These are phyloP conservation scores for Penicillium sp. DNA, from an alignment of 2,329 filamentous ascomycete species.

Conservation along the genomic window DNA sequence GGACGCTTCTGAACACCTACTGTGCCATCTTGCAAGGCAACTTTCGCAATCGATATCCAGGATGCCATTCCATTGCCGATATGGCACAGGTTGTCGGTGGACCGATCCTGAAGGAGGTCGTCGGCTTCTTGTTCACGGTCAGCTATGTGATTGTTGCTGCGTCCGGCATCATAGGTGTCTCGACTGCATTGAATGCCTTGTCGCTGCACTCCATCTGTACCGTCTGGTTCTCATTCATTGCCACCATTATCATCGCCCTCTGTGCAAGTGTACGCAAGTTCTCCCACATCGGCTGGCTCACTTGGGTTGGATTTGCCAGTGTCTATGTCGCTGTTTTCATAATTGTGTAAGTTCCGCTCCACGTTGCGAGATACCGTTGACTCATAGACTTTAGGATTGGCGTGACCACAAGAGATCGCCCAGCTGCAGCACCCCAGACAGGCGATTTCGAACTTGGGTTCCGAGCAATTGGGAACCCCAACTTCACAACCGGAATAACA, in stretches of 20 bases:
- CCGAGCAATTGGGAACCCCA: constrained; percentile 54
- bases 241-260: constrained; percentile 48
- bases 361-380: not conserved
- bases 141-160: constrained; percentile 58
- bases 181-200: constrained; percentile 59
- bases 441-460: constrained; percentile 62
- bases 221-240: constrained; percentile 56
- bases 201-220: constrained; percentile 59
- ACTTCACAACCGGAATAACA: constrained; percentile 59
- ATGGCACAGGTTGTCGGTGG: constrained; percentile 60
- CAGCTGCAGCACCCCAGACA: constrained; percentile 59
- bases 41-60: constrained; percentile 51
- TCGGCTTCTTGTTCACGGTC: constrained; percentile 56
- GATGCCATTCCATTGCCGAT: constrained; percentile 55
- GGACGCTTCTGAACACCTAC: constrained; percentile 50
- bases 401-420: constrained; percentile 57
- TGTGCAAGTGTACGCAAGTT: constrained; percentile 58
- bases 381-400: constrained; percentile 39
- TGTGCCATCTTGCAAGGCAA: constrained; percentile 51
- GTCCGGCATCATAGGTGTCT: constrained; percentile 59
- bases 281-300: constrained; percentile 61
- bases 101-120: constrained; percentile 50
- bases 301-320: constrained; percentile 59
- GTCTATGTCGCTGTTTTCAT: constrained; percentile 60
- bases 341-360: constrained; percentile 40